phyloP scores from a whole-genome alignment of 352 stramenopile species.

The Globisporangium abappressorium region DNA sequence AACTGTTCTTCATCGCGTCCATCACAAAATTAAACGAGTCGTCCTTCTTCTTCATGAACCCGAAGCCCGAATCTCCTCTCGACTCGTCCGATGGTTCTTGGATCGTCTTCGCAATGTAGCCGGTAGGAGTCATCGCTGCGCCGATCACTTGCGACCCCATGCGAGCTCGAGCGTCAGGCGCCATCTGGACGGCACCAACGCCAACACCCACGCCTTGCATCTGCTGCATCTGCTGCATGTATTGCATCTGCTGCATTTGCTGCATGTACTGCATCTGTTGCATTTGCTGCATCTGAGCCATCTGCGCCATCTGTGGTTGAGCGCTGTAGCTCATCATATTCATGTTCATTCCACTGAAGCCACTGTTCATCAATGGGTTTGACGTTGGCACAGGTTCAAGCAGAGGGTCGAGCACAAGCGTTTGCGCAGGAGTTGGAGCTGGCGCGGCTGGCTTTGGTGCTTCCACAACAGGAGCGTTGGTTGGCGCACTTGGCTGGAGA shows the following conservation, averaged over 20 bases:
- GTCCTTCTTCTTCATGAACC: constrained; percentile 87
- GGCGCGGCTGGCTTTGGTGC: constrained; percentile 14
- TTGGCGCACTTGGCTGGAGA: constrained; percentile 47
- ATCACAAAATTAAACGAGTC: constrained; percentile 90
- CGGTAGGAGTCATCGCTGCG: constrained; percentile 77
- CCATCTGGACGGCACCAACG: constrained; percentile 26
- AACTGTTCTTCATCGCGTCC: constrained; percentile 88
- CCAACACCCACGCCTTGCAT: constrained; percentile 46
- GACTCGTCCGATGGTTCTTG: constrained; percentile 66
- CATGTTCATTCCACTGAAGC: constrained; percentile 51
- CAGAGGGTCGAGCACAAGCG: constrained; percentile 66
- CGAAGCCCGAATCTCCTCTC: constrained; percentile 64
- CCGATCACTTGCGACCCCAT: constrained; percentile 76
- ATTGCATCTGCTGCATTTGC: constrained; percentile 68
- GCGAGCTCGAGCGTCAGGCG: constrained; percentile 18
- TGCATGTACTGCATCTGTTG: constrained; percentile 69
- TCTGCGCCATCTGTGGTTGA: constrained; percentile 39
- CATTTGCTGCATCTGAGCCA: constrained; percentile 49
- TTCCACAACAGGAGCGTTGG: constrained; percentile 8
- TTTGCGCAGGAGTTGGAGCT: constrained; percentile 28
- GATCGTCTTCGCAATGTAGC: constrained; percentile 88
- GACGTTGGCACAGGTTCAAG: constrained; percentile 49
- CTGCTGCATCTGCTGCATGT: constrained; percentile 76
- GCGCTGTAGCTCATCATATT: constrained; percentile 65
- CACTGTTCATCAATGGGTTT: constrained; percentile 39